Base-by-base conservation (phyloP, 352 stramenopile species). In the Phytopythium kandeliae region DNA sequence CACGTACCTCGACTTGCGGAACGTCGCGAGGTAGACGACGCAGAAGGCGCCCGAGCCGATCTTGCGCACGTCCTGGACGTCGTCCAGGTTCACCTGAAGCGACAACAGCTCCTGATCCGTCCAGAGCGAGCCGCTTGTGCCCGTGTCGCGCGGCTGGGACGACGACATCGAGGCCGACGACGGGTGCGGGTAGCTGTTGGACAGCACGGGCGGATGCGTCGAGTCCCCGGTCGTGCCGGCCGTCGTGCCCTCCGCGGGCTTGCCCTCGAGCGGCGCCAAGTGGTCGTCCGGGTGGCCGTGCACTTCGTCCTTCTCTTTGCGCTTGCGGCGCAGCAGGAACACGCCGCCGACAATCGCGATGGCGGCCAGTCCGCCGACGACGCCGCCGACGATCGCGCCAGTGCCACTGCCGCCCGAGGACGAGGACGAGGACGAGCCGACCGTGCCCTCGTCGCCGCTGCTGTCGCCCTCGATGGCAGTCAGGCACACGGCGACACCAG, bases 101-200 rank as follows among this genome's bases (percentile, higher is more conserved):
- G 70, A 75, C n/a, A 80, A 45, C 25, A 80, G 55, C 25, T 75
- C 67, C 31, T 73, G 64, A 19, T 80, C 70, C 38, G 67, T 74
- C 70, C 70, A 80, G 31, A 78, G 46, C 28, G 70, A 79, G 3
- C 42, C 33, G 2, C 60, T 56, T 48, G 46, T 28, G 25, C 51
- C 25, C 21, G 21, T 35, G 42, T 48, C 42, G 3, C 26, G 43
- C 26, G 43, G 15, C 15, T 49, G 37, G 16, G 11, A 19, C 15
- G 30, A 25, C 25, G 43, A 36, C 13, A 17, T 25, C 26, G 26
- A 49, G 4, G 26, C 36, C 19, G 28, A 19, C 40, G 40, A 48
- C 24, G 25, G 42, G 24, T 48, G 8, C 24, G 34, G 42, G 15
- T 19, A 13, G 2, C 37, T n/a, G n/a, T 41, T 41, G 45, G 64